Evolutionary conservation across 495 filamentous ascomycete species (phyloP).

Genomic region (Astrocystis sublimbata): DNA sequence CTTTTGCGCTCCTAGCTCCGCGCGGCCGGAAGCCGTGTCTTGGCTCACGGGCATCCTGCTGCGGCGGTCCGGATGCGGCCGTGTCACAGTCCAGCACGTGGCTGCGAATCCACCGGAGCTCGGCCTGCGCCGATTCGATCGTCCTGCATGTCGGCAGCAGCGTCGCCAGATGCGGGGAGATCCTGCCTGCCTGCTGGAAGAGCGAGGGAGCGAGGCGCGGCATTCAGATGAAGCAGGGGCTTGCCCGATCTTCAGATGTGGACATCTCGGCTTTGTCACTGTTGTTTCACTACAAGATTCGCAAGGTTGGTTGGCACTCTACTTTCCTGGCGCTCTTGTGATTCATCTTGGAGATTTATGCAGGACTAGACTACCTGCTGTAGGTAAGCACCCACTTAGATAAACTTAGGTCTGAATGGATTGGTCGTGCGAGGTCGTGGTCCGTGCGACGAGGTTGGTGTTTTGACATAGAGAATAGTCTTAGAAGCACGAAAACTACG

Average conservation of each 20-base stretch:
- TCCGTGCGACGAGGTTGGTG: not conserved
- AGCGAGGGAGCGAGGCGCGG: slow-evolving; percentile 68
- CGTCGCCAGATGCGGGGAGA: slow-evolving; percentile 60
- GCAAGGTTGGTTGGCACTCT: too few relatives aligned
- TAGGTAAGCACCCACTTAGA: not conserved
- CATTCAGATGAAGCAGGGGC: slow-evolving; percentile 56
- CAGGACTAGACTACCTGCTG: too few relatives aligned
- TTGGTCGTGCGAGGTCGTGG: not conserved
- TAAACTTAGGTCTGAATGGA: too few relatives aligned
- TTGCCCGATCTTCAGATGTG: too few relatives aligned
- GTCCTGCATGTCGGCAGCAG: slow-evolving; percentile 72
- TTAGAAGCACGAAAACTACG: too few relatives aligned
- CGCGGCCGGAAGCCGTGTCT: slow-evolving; percentile 12
- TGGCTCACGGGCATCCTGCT: too few relatives aligned
- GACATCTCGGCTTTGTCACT: too few relatives aligned
- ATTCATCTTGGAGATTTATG: too few relatives aligned
- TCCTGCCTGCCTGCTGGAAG: slow-evolving; percentile 56
- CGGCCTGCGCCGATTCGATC: slow-evolving; percentile 65
- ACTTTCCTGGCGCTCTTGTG: too few relatives aligned
- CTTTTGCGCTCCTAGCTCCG: slow-evolving; percentile 14
- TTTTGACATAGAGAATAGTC: not conserved
- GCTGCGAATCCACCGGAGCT: slow-evolving; percentile 84
- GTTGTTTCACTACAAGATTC: too few relatives aligned
- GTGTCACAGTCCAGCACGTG: slow-evolving; percentile 43
- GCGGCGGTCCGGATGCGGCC: not conserved